Base-by-base conservation (phyloP, 192 early-diverging fungal genomes). In the Ambispora gerdemannii region DNA sequence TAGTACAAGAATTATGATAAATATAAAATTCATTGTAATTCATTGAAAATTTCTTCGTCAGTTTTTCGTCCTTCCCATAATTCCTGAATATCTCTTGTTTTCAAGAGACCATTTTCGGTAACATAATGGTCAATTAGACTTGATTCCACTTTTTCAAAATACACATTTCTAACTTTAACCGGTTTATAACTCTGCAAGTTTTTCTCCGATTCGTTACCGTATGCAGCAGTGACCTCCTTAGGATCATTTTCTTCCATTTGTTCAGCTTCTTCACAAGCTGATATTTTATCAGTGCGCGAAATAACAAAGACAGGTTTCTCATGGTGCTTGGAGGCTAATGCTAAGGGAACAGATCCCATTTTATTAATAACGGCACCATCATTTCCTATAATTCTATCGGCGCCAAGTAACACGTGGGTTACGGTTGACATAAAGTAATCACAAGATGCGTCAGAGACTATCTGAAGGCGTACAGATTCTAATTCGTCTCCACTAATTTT, bases 111-210 rank as follows among this genome's bases (percentile, higher is more conserved):
- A n/a, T n/a, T n/a, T n/a, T n/a, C n/a, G n/a, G 60, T 67, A 67
- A 67, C 19, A 34, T 67, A 67, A 30, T 50, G 47, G 51, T 50
- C 22, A 34, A 67, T 67, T 17, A 67, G 20, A 20, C 51, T 51
- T 51, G 65, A n/a, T 50, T 67, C 65, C 34, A 67, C 25, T n/a
- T 22, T 67, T 32, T 67, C 65, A 51, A 67, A 67, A 52, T 67
- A 67, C n/a, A 67, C 49, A 52, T 67, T 67, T 67, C 65, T 67
- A 11, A 67, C 30, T 11, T 24, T 17, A 25, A 63, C n/a, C n/a
- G n/a, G 25, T 34, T 63, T 24, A 38, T 63, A 27, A 0, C 52
- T 55, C n/a, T 63, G 15, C 30, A n/a, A 63, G 17, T 63, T 22
- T 63, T 35, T 33, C n/a, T 31, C 43, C 65, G n/a, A 51, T 22